Conservation (phyloP, 2,329 filamentous ascomycete species). For the Ceratocystiopsis sp. region DNA sequence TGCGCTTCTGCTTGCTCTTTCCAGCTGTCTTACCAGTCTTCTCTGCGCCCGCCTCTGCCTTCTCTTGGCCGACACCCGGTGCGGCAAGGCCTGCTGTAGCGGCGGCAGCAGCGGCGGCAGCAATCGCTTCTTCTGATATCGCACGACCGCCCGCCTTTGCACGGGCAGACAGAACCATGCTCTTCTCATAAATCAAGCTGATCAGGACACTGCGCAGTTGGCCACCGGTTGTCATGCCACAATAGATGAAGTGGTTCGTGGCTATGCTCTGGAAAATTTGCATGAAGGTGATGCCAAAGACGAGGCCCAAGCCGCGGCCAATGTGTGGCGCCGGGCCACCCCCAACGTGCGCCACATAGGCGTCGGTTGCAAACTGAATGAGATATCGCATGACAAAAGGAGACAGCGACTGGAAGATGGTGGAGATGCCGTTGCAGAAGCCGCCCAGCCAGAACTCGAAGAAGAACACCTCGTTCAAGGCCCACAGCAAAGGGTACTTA, state of each 20-base stretch:
- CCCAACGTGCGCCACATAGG: slow-evolving; percentile 46
- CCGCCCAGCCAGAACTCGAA: slow-evolving; percentile 75
- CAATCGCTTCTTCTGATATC: background rate
- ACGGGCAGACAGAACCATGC: slow-evolving; percentile 72
- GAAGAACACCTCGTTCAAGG: slow-evolving; percentile 74
- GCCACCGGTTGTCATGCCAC: slow-evolving; percentile 81
- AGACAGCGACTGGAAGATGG: slow-evolving; percentile 61
- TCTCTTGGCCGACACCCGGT: too few relatives aligned
- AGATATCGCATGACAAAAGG: slow-evolving; percentile 76
- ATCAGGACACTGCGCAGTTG: slow-evolving; percentile 70
- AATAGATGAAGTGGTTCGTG: slow-evolving; percentile 83
- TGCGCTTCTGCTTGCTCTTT: slow-evolving; percentile 20
- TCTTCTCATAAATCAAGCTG: slow-evolving; percentile 77
- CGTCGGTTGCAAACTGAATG: slow-evolving; percentile 68
- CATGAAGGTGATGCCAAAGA: slow-evolving; percentile 72
- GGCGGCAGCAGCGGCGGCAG: background rate
- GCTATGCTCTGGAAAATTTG: slow-evolving; percentile 66
- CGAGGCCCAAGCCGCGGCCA: slow-evolving; percentile 62
- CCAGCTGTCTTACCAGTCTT: slow-evolving; percentile 19
- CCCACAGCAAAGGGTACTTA: slow-evolving; percentile 59
- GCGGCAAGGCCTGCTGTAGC: background rate
- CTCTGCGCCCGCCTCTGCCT: slow-evolving; percentile 4
- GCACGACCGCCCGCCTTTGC: slow-evolving; percentile 62
- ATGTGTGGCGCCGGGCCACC: slow-evolving; percentile 45
- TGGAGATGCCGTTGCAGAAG: slow-evolving; percentile 55